A percentile compares a stretch with the other conserved stretches of the same genome.
Evolutionary conservation across 352 stramenopile genomes (phyloP).

Genomic region (Plasmopara muralis): DNA sequence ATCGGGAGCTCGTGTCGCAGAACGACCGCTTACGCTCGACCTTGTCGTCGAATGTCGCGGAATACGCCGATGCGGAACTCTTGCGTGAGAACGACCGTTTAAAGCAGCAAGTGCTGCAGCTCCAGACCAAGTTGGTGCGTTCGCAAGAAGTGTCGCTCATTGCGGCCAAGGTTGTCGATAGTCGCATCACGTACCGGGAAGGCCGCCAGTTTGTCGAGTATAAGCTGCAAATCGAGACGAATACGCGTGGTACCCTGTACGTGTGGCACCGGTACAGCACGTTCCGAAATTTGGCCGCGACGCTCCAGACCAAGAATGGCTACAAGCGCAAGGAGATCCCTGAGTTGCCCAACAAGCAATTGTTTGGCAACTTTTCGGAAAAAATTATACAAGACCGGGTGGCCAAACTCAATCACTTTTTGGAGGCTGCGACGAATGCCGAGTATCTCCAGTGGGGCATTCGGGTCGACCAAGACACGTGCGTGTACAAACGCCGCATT

Average conservation of each 20-base stretch:
- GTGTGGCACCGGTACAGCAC: conserved; percentile 76
- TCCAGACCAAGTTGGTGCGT: conserved; percentile 64
- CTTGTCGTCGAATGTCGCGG: conserved; percentile 56
- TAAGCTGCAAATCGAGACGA: conserved; percentile 69
- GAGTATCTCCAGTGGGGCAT: conserved; percentile 33
- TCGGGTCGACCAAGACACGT: neutral
- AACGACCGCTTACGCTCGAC: conserved; percentile 61
- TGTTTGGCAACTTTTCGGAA: conserved; percentile 66
- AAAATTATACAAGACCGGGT: conserved; percentile 74
- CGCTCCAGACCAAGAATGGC: conserved; percentile 67
- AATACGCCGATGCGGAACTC: conserved; percentile 61
- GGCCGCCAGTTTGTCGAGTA: conserved; percentile 71
- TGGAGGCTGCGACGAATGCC: conserved; percentile 64
- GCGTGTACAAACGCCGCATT: conserved; percentile 1
- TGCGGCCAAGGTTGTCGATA: conserved; percentile 63
- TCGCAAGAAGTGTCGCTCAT: conserved; percentile 63
- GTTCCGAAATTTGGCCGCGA: conserved; percentile 68
- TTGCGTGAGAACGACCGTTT: conserved; percentile 64
- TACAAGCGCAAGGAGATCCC: conserved; percentile 72
- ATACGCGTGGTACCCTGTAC: conserved; percentile 56
- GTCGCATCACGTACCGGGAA: conserved; percentile 59
- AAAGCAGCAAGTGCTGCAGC: conserved; percentile 60
- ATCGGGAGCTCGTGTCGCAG: conserved; percentile 50
- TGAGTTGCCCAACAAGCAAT: conserved; percentile 65
- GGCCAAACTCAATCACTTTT: conserved; percentile 65